phyloP scores from a whole-genome alignment of 208 protist genomes.

The Wallacemonas sp. region DNA sequence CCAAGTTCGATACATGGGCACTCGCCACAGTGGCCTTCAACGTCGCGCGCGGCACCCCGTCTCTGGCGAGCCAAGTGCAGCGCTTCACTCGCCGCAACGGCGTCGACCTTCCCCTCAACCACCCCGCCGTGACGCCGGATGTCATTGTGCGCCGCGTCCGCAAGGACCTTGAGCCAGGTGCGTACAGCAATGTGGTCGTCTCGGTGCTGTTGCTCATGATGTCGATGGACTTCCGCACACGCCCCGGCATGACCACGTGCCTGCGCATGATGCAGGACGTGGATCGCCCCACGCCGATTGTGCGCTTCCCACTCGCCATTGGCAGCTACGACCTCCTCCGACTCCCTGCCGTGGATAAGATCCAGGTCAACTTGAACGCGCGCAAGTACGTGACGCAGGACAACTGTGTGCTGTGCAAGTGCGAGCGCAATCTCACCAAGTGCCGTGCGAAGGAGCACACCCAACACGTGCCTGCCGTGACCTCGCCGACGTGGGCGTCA shows the following conservation, averaged over 20 bases:
- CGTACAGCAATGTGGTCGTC: constrained; percentile 51
- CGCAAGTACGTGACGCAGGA: constrained; percentile 52
- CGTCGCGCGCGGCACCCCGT: constrained; percentile 35
- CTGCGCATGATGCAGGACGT: constrained; percentile 59
- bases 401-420: constrained; percentile 50
- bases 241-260: constrained; percentile 44
- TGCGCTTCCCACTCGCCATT: constrained; percentile 75
- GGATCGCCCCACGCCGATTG: constrained; percentile 51
- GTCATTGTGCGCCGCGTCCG: constrained; percentile 42
- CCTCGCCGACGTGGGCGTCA: constrained; percentile 58
- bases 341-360: constrained; percentile 26
- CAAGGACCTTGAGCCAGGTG: constrained; percentile 37
- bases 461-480: constrained; percentile 41
- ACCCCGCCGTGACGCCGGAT: constrained; percentile 45
- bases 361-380: constrained; percentile 48
- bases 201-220: constrained; percentile 59
- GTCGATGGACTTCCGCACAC: constrained; percentile 59
- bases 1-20: constrained; percentile 53
- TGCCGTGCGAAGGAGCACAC: constrained; percentile 43
- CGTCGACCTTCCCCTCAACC: constrained; percentile 60
- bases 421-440: constrained; percentile 28
- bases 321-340: constrained; percentile 61
- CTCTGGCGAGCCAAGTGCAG: constrained; percentile 11
- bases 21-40: constrained; percentile 57
- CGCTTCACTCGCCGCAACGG: neutral